Evolutionary conservation across 228 moss, liverwort and hornwort species (phyloP), one percentile per base, ranked within the genome.

Genomic region (Sphagnum magellanicum): DNA sequence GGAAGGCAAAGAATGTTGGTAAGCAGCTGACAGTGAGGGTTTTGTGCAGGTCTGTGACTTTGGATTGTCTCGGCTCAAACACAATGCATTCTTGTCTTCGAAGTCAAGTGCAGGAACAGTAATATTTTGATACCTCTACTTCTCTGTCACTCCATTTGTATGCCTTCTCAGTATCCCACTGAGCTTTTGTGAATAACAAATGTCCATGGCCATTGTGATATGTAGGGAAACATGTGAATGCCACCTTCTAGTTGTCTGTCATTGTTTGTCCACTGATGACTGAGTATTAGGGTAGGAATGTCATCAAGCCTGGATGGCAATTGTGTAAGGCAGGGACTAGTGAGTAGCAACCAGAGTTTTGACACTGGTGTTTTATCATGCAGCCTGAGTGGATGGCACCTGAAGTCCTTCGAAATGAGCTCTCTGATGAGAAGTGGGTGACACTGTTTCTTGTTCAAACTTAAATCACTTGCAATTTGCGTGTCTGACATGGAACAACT

Each of bases 371-470:
- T 10, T 64, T n/a, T 48, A n/a, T 60, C 6, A 4, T 77, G 78
- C 84, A 87, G 87, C 87, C 87, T 46, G 87, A 87, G 60, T 87
- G 87, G 87, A 87, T 84, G 84, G 87, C 87, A 52, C 87, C 87
- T 15, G 87, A 87, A 79, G 81, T 87, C 49, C 68, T 87, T 62
- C 61, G 87, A 10, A 81, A 81, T 73, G 87, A 87, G 75, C 87
- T 74, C 17, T 74, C 79, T 8, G 84, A 83, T 68, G 88, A 88
- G 64, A 88, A 88, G 61, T 32, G 32, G 32, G 32, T 32, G 32
- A 32, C 32, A 32, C 32, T 32, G 32, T 32, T 32, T 32, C 32
- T 32, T 32, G 32, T 32, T 32, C 32, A 32, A 32, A 32, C 32
- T 32, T 32, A 32, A 32, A 32, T 2, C 32, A 32, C 32, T 32